Evolutionary conservation across 306 rosid species (phyloP), one percentile per base, ranked within the genome.

Genomic region (Argentina anserina): DNA sequence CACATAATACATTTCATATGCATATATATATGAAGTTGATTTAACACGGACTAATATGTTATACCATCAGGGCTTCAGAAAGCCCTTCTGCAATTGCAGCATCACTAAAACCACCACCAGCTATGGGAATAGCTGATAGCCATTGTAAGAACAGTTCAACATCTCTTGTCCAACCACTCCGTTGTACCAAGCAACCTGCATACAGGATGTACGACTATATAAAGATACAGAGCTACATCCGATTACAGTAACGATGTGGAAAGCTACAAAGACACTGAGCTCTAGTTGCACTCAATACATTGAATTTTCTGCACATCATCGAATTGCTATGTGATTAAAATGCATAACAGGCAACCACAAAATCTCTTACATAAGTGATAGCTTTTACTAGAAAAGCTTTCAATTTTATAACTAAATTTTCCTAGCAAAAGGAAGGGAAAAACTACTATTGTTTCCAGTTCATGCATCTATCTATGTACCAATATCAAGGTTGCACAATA

Each of bases 31-130:
- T 20, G 29, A 3, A 7, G 36, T 18, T 68, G 26, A 41, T 17
- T 18, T 17, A 68, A 28, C 2, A 70, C 20, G 10, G 40, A 29
- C 52, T 71, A 64, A 50, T 64, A 69, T 37, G 52, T n/a, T 82
- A 69, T 79, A 90, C 99, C 99, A 91, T 90, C 49, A 94, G 73
- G 78, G 97, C 97, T 86, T 91, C 99, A 76, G 97, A 82, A 65
- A 94, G 96, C 80, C 99, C 99, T 87, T 94, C 99, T n/a, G 96
- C 97, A 75, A 91, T 87, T 72, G 99, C 99, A 68, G 86, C 95
- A 53, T 94, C 97, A 85, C 79, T 74, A 81, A 94, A 91, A 69
- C 99, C 99, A 69, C 97, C 99, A 13, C 99, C 96, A 72, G 82
- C 74, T 79, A 94, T 88, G 70, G 97, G 90, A 75, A 94, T 67